Evolutionary conservation across 116 monocot genomes (phyloP).

Genomic region (Dioscorea cayenensis): DNA sequence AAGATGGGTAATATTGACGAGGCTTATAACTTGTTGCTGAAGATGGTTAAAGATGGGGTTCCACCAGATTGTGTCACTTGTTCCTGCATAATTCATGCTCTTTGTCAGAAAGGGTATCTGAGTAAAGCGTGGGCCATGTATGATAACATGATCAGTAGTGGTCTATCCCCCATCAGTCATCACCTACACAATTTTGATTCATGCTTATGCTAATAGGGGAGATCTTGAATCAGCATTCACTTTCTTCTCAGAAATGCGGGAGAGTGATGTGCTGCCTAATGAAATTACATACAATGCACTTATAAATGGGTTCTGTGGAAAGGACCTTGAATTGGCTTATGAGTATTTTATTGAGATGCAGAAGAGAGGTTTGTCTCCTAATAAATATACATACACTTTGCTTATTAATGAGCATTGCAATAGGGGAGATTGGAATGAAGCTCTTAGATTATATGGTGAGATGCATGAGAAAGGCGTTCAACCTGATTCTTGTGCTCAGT

Average conservation of each 20-base stretch:
- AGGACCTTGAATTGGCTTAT: slow-evolving; percentile 44
- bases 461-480: slow-evolving; percentile 59
- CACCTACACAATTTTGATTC: slow-evolving; percentile 77
- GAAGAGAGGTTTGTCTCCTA: slow-evolving; percentile 61
- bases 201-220: slow-evolving; percentile 60
- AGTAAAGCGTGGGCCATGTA: slow-evolving; percentile 35
- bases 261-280: slow-evolving; percentile 40
- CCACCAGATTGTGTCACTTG: slow-evolving; percentile 69
- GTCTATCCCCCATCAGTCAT: slow-evolving; percentile 61
- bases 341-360: slow-evolving; percentile 63
- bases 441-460: slow-evolving; percentile 52
- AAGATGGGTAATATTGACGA: slow-evolving; percentile 40
- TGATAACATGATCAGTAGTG: slow-evolving; percentile 38
- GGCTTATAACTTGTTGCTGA: slow-evolving; percentile 34
- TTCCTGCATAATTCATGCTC: slow-evolving; percentile 84
- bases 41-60: slow-evolving; percentile 54
- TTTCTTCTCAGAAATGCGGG: slow-evolving; percentile 52
- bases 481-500: slow-evolving; percentile 59
- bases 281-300: slow-evolving; percentile 88
- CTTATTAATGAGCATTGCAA: slow-evolving; percentile 54
- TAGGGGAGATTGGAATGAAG: slow-evolving; percentile 44
- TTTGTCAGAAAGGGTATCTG: slow-evolving; percentile 33
- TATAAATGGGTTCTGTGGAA: slow-evolving; percentile 65
- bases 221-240: slow-evolving; percentile 33
- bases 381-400: slow-evolving; percentile 68